A percentile compares a stretch with the other conserved stretches of the same genome.
Evolutionary conservation across 192 early-diverging fungal genomes (phyloP).

Genomic region (Allomyces javanicus): DNA sequence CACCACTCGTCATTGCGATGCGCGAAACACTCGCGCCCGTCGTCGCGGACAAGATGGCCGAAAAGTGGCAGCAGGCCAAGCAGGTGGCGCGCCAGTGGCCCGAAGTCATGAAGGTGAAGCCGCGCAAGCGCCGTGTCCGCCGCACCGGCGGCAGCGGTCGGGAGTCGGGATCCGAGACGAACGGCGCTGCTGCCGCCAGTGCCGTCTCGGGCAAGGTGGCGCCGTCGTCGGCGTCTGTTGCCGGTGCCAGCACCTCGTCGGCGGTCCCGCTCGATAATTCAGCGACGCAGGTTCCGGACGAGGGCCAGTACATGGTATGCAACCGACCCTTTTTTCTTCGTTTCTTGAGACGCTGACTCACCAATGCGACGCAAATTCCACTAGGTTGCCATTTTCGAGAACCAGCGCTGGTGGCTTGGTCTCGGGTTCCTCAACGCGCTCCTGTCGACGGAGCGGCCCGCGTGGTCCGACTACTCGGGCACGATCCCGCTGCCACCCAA

Average conservation of each 20-base stretch:
- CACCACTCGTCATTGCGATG: slow-evolving; percentile 20
- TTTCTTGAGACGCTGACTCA: too few relatives aligned
- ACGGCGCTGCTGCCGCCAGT: too few relatives aligned
- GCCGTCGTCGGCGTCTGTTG: not conserved
- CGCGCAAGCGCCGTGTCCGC: not conserved
- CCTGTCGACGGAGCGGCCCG: slow-evolving; percentile 33
- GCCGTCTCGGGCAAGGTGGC: too few relatives aligned
- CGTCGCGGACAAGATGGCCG: slow-evolving; percentile 10
- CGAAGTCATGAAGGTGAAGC: not conserved
- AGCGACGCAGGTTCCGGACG: slow-evolving; percentile 9
- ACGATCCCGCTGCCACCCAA: slow-evolving; percentile 23
- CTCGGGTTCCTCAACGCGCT: slow-evolving; percentile 51
- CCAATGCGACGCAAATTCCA: too few relatives aligned
- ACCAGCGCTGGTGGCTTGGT: slow-evolving; percentile 63
- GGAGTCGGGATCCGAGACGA: too few relatives aligned
- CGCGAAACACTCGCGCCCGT: slow-evolving; percentile 17
- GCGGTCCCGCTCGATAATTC: slow-evolving; percentile 5
- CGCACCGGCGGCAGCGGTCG: too few relatives aligned
- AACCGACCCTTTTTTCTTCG: too few relatives aligned
- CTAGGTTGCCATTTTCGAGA: slow-evolving; percentile 32
- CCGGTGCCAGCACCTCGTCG: too few relatives aligned
- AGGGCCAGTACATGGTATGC: slow-evolving; percentile 5
- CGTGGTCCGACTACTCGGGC: slow-evolving; percentile 49
- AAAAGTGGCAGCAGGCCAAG: not conserved
- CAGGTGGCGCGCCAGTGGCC: not conserved